A percentile compares a stretch with the other conserved stretches of the same genome.
Conservation (phyloP, 768 basidiomycete species). For the Boletus edulis region DNA sequence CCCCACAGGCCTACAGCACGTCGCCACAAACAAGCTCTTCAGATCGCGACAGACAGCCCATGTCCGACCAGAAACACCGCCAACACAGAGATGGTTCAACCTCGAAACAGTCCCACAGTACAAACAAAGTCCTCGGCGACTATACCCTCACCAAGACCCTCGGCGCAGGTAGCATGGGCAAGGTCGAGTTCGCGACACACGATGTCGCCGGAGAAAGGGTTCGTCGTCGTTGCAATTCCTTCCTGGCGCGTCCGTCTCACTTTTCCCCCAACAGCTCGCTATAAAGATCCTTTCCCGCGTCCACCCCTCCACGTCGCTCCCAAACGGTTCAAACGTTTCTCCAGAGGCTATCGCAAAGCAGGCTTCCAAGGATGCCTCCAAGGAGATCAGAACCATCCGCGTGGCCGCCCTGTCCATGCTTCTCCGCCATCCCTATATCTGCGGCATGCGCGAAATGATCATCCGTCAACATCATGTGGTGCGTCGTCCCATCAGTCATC, state of each 20-base stretch:
- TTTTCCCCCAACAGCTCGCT: slow-evolving; percentile 63
- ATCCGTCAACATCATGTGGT: slow-evolving; percentile 97
- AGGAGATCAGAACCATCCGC: slow-evolving; percentile 93
- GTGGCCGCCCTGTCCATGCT: slow-evolving; percentile 95
- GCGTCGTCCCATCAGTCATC: slow-evolving; percentile 46
- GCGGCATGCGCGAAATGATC: slow-evolving; percentile 99
- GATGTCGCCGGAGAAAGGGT: slow-evolving; percentile 91
- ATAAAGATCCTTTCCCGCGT: slow-evolving; percentile 97
- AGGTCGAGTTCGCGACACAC: slow-evolving; percentile 94
- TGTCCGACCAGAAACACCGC: slow-evolving; percentile 28
- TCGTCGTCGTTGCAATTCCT: slow-evolving; percentile 23
- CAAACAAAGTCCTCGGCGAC: slow-evolving; percentile 75
- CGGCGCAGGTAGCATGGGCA: slow-evolving; percentile 98
- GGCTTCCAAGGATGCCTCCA: slow-evolving; percentile 86
- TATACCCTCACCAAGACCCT: slow-evolving; percentile 96
- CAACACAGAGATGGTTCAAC: slow-evolving; percentile 32
- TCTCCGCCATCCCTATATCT: slow-evolving; percentile 97
- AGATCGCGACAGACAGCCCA: slow-evolving; percentile 31
- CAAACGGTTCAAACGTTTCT: slow-evolving; percentile 43
- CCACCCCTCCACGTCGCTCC: slow-evolving; percentile 54
- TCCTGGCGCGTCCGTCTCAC: slow-evolving; percentile 7
- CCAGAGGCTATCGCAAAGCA: slow-evolving; percentile 70
- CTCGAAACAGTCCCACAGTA: slow-evolving; percentile 33
- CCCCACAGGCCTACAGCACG: slow-evolving; percentile 53
- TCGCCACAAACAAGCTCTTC: slow-evolving; percentile 31